Evolutionary conservation across 495 filamentous ascomycete genomes (phyloP).

Genomic region (Tuber indicum): DNA sequence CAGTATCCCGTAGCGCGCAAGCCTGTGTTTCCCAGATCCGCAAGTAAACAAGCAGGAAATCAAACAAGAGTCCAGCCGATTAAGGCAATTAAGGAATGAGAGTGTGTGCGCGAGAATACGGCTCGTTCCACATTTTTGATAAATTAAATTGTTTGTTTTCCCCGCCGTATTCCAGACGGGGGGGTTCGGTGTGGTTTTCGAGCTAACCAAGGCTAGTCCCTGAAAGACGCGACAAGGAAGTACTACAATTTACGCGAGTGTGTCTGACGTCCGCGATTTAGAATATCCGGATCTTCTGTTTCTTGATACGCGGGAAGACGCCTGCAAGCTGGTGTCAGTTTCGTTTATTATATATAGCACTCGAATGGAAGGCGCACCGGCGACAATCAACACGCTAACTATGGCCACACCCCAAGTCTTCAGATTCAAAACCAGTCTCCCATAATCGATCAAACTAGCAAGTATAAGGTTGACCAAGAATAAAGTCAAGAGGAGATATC

Average conservation of each 20-base stretch:
- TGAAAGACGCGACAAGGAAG: neutral
- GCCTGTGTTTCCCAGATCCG: neutral
- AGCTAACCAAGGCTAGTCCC: neutral
- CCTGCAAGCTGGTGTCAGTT: slow-evolving; percentile 45
- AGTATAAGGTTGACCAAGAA: slow-evolving; percentile 66
- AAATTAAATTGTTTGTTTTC: neutral
- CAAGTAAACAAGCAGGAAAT: neutral
- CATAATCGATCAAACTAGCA: slow-evolving; percentile 69
- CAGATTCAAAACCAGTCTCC: slow-evolving; percentile 55
- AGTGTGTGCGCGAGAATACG: neutral
- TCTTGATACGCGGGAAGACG: slow-evolving; percentile 68
- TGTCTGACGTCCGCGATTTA: neutral
- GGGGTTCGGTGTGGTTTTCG: neutral
- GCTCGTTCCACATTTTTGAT: neutral
- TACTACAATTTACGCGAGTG: neutral
- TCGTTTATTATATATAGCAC: neutral
- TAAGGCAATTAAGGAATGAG: neutral
- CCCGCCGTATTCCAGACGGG: neutral
- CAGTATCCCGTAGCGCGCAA: neutral
- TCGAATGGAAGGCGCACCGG: slow-evolving; percentile 17
- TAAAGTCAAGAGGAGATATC: slow-evolving; percentile 65
- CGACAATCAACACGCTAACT: slow-evolving; percentile 54
- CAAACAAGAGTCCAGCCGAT: neutral
- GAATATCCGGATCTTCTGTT: slow-evolving; percentile 70
- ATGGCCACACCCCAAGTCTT: slow-evolving; percentile 66